These are phyloP conservation scores for Plenodomus tracheiphilus DNA, from an alignment of 2,329 filamentous ascomycete species.

Conservation along the genomic window DNA sequence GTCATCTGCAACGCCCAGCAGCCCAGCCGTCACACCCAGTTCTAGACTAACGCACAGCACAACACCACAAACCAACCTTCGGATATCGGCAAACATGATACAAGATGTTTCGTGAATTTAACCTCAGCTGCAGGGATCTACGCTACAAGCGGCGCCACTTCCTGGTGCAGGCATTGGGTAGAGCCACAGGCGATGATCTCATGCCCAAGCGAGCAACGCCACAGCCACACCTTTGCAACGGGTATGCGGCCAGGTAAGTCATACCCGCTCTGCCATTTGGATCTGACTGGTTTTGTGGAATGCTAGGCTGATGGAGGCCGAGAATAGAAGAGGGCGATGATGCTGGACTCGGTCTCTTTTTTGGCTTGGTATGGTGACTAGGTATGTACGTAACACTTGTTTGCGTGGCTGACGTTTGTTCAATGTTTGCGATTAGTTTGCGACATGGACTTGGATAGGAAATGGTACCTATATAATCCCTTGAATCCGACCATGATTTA, in stretches of 20 bases:
- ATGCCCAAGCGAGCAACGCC: background rate
- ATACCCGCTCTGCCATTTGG: background rate
- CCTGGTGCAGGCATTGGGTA: background rate
- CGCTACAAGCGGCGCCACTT: constrained; percentile 1
- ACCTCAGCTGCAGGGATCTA: background rate
- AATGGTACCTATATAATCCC: too few species aligned
- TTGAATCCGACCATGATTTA: too few species aligned
- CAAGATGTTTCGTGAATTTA: background rate
- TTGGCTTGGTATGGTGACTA: too few species aligned
- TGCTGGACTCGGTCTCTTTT: too few species aligned
- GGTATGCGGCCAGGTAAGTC: background rate
- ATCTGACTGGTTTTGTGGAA: too few species aligned
- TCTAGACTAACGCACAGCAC: too few species aligned
- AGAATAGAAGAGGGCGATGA: too few species aligned
- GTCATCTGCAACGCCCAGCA: too few species aligned
- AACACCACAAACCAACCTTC: background rate
- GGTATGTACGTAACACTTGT: background rate
- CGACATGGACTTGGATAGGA: background rate
- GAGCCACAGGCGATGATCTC: constrained; percentile 6
- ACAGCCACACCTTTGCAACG: background rate
- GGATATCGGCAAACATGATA: constrained; percentile 3
- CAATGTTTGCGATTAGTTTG: constrained; percentile 1
- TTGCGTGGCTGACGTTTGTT: background rate
- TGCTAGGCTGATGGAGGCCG: too few species aligned
- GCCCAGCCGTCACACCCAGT: too few species aligned